phyloP scores from a whole-genome alignment of 2,329 filamentous ascomycete genomes.

The Didymella pinodella region DNA sequence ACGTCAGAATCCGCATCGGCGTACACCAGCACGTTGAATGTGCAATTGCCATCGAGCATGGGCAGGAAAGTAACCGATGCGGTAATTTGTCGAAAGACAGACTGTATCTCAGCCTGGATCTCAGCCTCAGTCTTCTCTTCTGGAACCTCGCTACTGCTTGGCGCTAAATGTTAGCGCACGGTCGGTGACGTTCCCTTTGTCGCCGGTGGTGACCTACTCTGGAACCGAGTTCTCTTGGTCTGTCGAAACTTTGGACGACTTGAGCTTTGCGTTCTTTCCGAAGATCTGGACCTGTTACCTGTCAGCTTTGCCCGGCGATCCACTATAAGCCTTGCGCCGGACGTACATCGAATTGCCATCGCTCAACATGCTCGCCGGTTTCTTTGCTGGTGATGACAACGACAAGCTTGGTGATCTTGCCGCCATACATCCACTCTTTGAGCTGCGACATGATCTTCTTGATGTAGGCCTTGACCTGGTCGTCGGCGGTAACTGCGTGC shows the following conservation, averaged over 20 bases:
- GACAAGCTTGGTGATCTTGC: conserved; percentile 96
- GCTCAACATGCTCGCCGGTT: conserved; percentile 92
- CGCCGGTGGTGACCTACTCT: conserved; percentile 54
- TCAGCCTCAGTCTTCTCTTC: conserved; percentile 87
- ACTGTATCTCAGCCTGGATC: conserved; percentile 94
- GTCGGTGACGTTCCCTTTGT: background rate
- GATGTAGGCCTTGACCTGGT: conserved; percentile 98
- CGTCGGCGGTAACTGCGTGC: conserved; percentile 80
- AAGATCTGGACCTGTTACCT: conserved; percentile 64
- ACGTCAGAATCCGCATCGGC: conserved; percentile 96
- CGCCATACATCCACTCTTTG: conserved; percentile 95
- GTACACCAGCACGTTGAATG: conserved; percentile 98
- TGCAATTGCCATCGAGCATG: conserved; percentile 92
- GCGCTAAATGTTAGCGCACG: conserved; percentile 31
- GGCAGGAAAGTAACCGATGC: conserved; percentile 96
- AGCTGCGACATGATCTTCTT: conserved; percentile 99
- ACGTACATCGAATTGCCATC: conserved; percentile 94
- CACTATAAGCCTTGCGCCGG: conserved; percentile 38
- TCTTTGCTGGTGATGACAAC: conserved; percentile 98
- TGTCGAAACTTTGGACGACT: conserved; percentile 58
- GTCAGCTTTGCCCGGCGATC: conserved; percentile 28
- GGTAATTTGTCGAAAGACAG: conserved; percentile 97
- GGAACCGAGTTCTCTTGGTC: conserved; percentile 76
- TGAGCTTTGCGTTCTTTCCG: conserved; percentile 60
- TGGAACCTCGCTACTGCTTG: conserved; percentile 40